Percentiles rank a stretch among this genome's conserved stretches.
These are phyloP conservation scores for Arachnopeziza araneosa DNA, from an alignment of 2,329 filamentous ascomycete genomes.

Conservation along the genomic window DNA sequence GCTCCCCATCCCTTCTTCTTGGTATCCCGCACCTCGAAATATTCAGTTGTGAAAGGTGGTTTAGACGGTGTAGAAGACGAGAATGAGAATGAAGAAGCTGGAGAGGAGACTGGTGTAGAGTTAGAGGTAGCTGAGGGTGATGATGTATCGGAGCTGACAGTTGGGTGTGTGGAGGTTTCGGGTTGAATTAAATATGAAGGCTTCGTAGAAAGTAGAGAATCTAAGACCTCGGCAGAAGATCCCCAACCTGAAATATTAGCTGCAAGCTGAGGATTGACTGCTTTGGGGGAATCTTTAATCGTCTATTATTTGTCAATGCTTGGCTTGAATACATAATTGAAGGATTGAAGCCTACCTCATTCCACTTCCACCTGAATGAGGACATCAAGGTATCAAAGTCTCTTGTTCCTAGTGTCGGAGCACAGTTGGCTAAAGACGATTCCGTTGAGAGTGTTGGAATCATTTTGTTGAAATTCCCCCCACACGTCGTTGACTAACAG, in stretches of 20 bases:
- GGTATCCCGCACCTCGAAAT: constrained; percentile 25
- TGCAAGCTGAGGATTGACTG: background rate
- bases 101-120: background rate
- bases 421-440: background rate
- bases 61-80: background rate
- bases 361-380: background rate
- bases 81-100: background rate
- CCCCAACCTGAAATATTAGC: background rate
- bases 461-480: background rate
- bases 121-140: background rate
- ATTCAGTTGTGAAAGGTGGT: constrained; percentile 18
- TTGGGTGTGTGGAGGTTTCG: background rate
- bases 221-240: background rate
- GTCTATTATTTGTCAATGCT: background rate
- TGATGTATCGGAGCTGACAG: background rate
- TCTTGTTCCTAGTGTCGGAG: background rate
- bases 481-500: background rate
- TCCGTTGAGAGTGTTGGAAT: background rate
- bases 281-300: background rate
- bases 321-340: background rate
- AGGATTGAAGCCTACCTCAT: background rate
- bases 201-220: background rate
- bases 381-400: background rate
- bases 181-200: background rate
- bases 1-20: constrained; percentile 27